Percentiles rank a stretch among this genome's conserved stretches.
Evolutionary conservation across 208 protist genomes (phyloP).

Genomic region (Trypanosoma congolense): DNA sequence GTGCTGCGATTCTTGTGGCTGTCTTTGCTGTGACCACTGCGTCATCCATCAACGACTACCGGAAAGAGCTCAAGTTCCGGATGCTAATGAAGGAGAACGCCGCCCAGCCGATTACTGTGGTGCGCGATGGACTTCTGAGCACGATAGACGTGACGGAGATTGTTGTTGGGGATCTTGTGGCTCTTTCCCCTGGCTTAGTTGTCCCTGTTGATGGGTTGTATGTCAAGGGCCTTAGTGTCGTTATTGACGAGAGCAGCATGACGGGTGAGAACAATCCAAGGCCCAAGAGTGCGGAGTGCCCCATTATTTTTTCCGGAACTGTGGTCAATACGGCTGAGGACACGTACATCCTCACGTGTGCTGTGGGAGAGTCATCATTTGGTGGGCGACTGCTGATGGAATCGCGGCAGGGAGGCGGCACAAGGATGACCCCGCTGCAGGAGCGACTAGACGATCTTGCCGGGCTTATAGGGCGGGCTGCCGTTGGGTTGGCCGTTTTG

Average conservation of each 20-base stretch:
- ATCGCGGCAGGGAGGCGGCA: slow-evolving; percentile 33
- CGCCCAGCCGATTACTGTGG: slow-evolving; percentile 79
- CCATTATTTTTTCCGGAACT: slow-evolving; percentile 89
- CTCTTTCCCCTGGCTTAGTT: slow-evolving; percentile 82
- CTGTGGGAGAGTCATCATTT: slow-evolving; percentile 90
- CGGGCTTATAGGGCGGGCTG: slow-evolving; percentile 86
- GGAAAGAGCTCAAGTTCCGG: slow-evolving; percentile 94
- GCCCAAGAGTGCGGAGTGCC: slow-evolving; percentile 57
- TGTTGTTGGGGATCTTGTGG: slow-evolving; percentile 94
- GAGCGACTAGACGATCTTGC: slow-evolving; percentile 89
- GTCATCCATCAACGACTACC: slow-evolving; percentile 93
- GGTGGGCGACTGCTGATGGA: slow-evolving; percentile 88
- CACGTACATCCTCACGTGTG: slow-evolving; percentile 87
- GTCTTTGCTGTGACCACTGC: slow-evolving; percentile 93
- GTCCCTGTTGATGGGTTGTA: slow-evolving; percentile 93
- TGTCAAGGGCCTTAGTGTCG: slow-evolving; percentile 66
- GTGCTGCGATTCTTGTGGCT: slow-evolving; percentile 93
- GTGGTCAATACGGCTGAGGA: slow-evolving; percentile 83
- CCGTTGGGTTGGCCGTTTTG: slow-evolving; percentile 61
- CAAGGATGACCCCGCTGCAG: slow-evolving; percentile 91
- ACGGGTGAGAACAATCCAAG: slow-evolving; percentile 91
- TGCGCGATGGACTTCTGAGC: slow-evolving; percentile 79
- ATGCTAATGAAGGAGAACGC: slow-evolving; percentile 91
- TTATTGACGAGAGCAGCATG: slow-evolving; percentile 90
- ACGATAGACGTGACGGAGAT: slow-evolving; percentile 92